Conservation (phyloP, 495 filamentous ascomycete species). For the Podospora didyma region DNA sequence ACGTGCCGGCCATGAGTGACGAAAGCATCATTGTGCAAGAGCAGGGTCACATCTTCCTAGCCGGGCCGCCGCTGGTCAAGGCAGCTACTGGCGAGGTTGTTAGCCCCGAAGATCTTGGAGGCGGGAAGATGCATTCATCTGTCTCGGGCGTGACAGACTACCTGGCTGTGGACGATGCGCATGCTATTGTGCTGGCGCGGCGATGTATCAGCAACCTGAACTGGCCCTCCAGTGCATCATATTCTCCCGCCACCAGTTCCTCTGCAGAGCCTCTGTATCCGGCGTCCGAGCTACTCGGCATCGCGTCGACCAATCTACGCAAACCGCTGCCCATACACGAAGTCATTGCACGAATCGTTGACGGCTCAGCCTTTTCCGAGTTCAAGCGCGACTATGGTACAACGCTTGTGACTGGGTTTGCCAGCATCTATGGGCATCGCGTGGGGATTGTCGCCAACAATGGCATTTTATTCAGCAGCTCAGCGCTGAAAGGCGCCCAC, state of each 20-base stretch:
- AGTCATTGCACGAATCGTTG: constrained; percentile 90
- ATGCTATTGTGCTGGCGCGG: constrained; percentile 83
- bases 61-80: constrained; percentile 92
- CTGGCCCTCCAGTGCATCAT: constrained; percentile 51
- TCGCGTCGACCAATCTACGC: constrained; percentile 83
- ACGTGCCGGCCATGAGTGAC: constrained; percentile 96
- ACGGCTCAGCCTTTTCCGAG: constrained; percentile 84
- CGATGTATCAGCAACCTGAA: constrained; percentile 85
- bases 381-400: constrained; percentile 92
- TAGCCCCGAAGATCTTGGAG: constrained; percentile 87
- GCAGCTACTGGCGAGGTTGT: constrained; percentile 95
- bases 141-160: constrained; percentile 97
- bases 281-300: constrained; percentile 75
- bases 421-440: constrained; percentile 80
- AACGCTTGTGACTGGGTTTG: constrained; percentile 92
- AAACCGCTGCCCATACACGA: constrained; percentile 81
- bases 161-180: constrained; percentile 88
- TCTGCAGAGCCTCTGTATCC: constrained; percentile 75
- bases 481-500: constrained; percentile 89
- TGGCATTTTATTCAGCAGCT: constrained; percentile 92
- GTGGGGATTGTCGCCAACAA: constrained; percentile 97
- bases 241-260: constrained; percentile 9
- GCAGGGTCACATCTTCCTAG: constrained; percentile 94
- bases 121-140: constrained; percentile 85
- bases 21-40: constrained; percentile 95